Conservation (phyloP, 768 basidiomycete species). For the Pleurotus salmoneostramineus region DNA sequence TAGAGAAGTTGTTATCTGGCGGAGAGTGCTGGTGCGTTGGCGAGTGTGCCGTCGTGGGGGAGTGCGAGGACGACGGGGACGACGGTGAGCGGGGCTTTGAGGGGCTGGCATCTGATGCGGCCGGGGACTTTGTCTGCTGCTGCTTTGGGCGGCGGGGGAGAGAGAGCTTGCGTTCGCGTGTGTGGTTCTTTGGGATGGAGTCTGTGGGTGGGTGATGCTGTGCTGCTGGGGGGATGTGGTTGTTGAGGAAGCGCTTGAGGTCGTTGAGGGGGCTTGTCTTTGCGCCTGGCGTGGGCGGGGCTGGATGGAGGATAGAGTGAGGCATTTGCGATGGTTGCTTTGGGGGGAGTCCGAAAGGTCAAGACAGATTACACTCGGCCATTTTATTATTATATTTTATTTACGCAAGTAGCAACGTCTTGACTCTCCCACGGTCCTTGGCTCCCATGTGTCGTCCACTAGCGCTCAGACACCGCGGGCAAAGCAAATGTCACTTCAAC, state of each 20-base stretch:
- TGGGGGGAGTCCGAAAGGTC: conserved; percentile 30
- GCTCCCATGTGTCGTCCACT: no score
- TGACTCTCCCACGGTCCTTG: no score
- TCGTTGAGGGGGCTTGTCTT: conserved; percentile 45
- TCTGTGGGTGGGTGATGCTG: conserved; percentile 16
- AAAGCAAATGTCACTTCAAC: no score
- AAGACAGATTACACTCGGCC: no score
- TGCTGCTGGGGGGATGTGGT: conserved; percentile 65
- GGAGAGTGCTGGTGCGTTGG: conserved; percentile 14
- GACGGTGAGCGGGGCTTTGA: conserved; percentile 34
- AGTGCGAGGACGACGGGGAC: conserved; percentile 22
- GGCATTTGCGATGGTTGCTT: conserved; percentile 21
- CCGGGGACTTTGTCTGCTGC: conserved; percentile 9
- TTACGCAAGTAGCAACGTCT: no score
- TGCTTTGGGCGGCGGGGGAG: conserved; percentile 26
- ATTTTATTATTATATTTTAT: no score
- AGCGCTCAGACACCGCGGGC: no score
- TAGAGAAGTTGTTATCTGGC: conserved; percentile 9
- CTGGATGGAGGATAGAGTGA: conserved; percentile 41
- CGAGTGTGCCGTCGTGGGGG: conserved; percentile 19
- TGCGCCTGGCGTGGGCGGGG: conserved; percentile 59
- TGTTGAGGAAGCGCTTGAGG: conserved; percentile 72
- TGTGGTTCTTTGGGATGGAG: conserved; percentile 6
- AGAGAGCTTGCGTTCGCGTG: conserved; percentile 17
- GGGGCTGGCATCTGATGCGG: conserved; percentile 29